Evolutionary conservation across 352 stramenopile species (phyloP).

Genomic region (Globisporangium middletonii): DNA sequence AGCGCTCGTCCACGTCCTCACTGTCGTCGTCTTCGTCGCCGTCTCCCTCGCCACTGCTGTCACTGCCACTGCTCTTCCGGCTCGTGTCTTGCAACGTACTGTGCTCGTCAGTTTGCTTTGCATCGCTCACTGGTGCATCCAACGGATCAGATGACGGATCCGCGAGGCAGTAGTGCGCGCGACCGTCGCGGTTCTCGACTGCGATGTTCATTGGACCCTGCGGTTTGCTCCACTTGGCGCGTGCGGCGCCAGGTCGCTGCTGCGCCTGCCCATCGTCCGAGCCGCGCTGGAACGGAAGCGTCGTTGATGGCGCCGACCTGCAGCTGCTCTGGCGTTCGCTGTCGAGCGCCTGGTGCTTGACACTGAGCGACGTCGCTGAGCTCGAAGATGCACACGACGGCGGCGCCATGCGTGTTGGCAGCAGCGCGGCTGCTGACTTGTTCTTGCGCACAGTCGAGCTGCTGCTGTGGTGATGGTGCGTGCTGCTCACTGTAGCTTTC

Average conservation of each 20-base stretch:
- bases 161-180: constrained; percentile 24
- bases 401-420: constrained; percentile 25
- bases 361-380: neutral
- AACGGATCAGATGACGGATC: constrained; percentile 4
- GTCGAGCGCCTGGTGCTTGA: neutral
- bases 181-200: constrained; percentile 30
- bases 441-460: constrained; percentile 25
- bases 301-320: constrained; percentile 39
- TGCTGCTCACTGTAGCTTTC: neutral
- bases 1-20: constrained; percentile 45
- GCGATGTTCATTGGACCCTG: constrained; percentile 35
- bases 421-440: constrained; percentile 34
- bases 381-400: neutral
- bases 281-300: constrained; percentile 20
- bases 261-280: constrained; percentile 6
- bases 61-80: neutral
- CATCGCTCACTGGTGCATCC: constrained; percentile 9
- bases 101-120: neutral
- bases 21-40: constrained; percentile 14
- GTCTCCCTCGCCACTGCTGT: constrained; percentile 10
- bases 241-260: constrained; percentile 3
- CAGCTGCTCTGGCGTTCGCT: constrained; percentile 18
- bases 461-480: neutral
- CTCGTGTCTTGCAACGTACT: neutral
- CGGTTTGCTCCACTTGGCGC: constrained; percentile 56